These are phyloP conservation scores for Echinosophora koreensis DNA, from an alignment of 306 rosid genomes.

Conservation along the genomic window DNA sequence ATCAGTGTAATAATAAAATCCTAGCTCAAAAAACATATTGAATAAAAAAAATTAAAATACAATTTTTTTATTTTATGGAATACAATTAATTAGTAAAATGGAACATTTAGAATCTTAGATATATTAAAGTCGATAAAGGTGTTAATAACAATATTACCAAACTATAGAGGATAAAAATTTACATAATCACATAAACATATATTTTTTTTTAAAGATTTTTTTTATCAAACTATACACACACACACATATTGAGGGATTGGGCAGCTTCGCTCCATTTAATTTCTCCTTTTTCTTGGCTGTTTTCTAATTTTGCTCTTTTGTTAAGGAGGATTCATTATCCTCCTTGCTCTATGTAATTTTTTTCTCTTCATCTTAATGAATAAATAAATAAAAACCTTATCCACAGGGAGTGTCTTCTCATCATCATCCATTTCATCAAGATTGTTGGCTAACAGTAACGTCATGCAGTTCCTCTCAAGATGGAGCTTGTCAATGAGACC, in stretches of 20 bases:
- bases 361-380: conserved; percentile 15
- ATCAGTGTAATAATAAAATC: neutral
- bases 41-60: neutral
- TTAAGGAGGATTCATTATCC: conserved; percentile 28
- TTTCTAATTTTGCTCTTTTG: neutral
- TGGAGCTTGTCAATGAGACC: conserved; percentile 94
- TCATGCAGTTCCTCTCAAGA: conserved; percentile 94
- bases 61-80: too few relatives aligned
- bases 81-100: neutral
- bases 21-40: neutral
- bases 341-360: neutral
- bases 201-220: too few relatives aligned
- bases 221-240: neutral
- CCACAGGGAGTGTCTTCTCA: conserved; percentile 95
- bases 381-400: conserved; percentile 68
- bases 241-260: neutral
- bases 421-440: conserved; percentile 99
- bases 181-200: too few relatives aligned
- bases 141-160: neutral
- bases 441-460: conserved; percentile 89
- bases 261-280: conserved; percentile 21
- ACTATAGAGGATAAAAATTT: too few relatives aligned
- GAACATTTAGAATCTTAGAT: neutral
- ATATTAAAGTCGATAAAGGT: neutral
- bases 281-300: conserved; percentile 19